Conservation (phyloP, 768 basidiomycete species). For the Rhizopogon vesiculosus region DNA sequence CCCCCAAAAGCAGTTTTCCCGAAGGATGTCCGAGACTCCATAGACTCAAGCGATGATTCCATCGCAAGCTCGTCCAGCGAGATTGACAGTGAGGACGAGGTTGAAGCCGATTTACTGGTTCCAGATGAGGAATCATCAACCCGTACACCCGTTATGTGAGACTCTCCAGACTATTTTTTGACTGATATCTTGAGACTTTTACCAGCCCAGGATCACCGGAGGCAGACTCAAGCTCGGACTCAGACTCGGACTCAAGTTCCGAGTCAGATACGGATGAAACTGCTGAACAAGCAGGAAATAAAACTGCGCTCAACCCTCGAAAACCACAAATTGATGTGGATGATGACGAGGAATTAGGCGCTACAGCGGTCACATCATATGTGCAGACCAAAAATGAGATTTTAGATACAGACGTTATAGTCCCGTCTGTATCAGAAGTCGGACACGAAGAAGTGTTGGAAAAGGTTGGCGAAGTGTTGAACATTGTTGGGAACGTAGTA, state of each 20-base stretch:
- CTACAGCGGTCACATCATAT: conserved; percentile 36
- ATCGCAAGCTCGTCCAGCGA: conserved; percentile 52
- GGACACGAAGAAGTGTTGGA: conserved; percentile 63
- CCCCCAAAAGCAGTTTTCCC: background rate
- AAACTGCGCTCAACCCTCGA: background rate
- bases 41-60: conserved; percentile 34
- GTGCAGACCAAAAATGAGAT: conserved; percentile 71
- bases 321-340: conserved; percentile 30
- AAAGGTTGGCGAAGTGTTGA: conserved; percentile 74
- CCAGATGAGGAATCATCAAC: conserved; percentile 34
- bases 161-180: conserved; percentile 2
- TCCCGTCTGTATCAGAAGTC: conserved; percentile 64
- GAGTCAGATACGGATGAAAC: conserved; percentile 17
- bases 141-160: conserved; percentile 19
- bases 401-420: conserved; percentile 46
- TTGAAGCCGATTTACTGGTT: conserved; percentile 56
- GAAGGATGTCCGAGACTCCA: background rate
- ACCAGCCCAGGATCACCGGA: conserved; percentile 28
- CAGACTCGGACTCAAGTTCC: conserved; percentile 15
- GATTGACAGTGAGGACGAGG: conserved; percentile 65
- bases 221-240: conserved; percentile 33
- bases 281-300: conserved; percentile 5
- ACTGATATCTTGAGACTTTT: conserved; percentile 20
- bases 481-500: conserved; percentile 64
- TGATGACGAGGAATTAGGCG: conserved; percentile 51